A percentile compares a stretch with the other conserved stretches of the same genome.
Evolutionary conservation across 148 eudicot species (phyloP).

Genomic region (Amaranthus hypochondriacus): DNA sequence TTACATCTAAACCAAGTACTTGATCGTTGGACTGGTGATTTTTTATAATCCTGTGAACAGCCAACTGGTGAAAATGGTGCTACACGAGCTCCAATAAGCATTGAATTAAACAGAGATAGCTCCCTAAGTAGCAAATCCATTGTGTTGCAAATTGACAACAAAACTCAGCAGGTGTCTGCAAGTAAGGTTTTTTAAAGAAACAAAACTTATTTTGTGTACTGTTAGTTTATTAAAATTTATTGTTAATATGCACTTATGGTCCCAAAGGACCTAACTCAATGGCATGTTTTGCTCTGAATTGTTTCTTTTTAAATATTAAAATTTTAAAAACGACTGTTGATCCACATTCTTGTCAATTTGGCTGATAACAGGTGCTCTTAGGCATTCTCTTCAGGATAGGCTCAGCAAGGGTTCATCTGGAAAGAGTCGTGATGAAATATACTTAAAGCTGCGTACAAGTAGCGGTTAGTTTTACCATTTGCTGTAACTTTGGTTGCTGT

Average conservation of each 20-base stretch:
- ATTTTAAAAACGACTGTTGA: not conserved
- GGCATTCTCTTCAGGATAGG: slow-evolving; percentile 94
- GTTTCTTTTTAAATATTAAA: not conserved
- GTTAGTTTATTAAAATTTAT: not conserved
- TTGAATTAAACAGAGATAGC: slow-evolving; percentile 73
- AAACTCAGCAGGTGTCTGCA: slow-evolving; percentile 89
- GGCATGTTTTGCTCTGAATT: not conserved
- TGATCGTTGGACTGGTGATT: not conserved
- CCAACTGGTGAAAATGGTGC: slow-evolving; percentile 99
- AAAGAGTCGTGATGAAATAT: slow-evolving; percentile 78
- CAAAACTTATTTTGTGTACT: not conserved
- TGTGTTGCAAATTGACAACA: slow-evolving; percentile 83
- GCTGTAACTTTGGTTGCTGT: not conserved
- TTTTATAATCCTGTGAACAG: slow-evolving; percentile 30
- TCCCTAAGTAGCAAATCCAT: slow-evolving; percentile 83
- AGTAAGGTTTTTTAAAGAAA: slow-evolving; percentile 48
- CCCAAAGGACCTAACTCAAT: not conserved
- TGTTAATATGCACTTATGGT: not conserved
- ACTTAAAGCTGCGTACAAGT: slow-evolving; percentile 83
- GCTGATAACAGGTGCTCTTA: slow-evolving; percentile 67
- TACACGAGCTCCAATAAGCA: slow-evolving; percentile 90
- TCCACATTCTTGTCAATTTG: slow-evolving; percentile 20
- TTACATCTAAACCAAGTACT: not conserved
- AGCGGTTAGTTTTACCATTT: slow-evolving; percentile 44
- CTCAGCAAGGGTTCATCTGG: slow-evolving; percentile 75